A percentile compares a stretch with the other conserved stretches of the same genome.
Conservation (phyloP, 2,329 filamentous ascomycete species). For the Botryotinia calthae region DNA sequence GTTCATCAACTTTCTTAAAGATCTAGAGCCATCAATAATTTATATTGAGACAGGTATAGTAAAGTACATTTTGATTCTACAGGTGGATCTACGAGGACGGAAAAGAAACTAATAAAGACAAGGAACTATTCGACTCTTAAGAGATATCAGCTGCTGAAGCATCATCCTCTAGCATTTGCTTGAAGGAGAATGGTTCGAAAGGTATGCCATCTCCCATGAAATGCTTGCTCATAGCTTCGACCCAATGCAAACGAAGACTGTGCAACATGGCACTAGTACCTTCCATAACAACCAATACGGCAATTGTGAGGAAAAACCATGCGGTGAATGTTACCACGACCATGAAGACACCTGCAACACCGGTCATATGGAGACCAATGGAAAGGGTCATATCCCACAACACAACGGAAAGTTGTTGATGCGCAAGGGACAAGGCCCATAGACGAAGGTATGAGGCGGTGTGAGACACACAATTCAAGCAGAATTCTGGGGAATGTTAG, state of each 20-base stretch:
- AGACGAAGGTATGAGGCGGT: slow-evolving; percentile 98
- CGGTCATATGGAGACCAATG: slow-evolving; percentile 66
- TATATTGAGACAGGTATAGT: slow-evolving; percentile 12
- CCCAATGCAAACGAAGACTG: slow-evolving; percentile 88
- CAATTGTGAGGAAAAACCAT: slow-evolving; percentile 84
- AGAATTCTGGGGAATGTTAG: slow-evolving; percentile 71
- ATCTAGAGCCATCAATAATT: background rate
- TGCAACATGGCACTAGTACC: slow-evolving; percentile 95
- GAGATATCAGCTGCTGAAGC: slow-evolving; percentile 55
- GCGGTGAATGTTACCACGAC: slow-evolving; percentile 79
- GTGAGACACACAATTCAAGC: slow-evolving; percentile 97
- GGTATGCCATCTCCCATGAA: slow-evolving; percentile 86
- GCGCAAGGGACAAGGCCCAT: slow-evolving; percentile 94
- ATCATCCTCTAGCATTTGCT: slow-evolving; percentile 79
- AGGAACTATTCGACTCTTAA: slow-evolving; percentile 25
- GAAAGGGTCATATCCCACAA: slow-evolving; percentile 95
- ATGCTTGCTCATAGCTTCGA: slow-evolving; percentile 97
- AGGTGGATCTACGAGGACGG: slow-evolving; percentile 27
- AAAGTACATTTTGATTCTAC: slow-evolving; percentile 32
- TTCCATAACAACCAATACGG: slow-evolving; percentile 89
- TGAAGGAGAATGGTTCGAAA: slow-evolving; percentile 88
- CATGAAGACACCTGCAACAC: slow-evolving; percentile 70
- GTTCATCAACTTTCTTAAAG: background rate
- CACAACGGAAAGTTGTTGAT: slow-evolving; percentile 95
- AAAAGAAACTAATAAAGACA: slow-evolving; percentile 22